Conservation (phyloP, 2,329 filamentous ascomycete genomes). For the Ceratocystis eucalypticola region DNA sequence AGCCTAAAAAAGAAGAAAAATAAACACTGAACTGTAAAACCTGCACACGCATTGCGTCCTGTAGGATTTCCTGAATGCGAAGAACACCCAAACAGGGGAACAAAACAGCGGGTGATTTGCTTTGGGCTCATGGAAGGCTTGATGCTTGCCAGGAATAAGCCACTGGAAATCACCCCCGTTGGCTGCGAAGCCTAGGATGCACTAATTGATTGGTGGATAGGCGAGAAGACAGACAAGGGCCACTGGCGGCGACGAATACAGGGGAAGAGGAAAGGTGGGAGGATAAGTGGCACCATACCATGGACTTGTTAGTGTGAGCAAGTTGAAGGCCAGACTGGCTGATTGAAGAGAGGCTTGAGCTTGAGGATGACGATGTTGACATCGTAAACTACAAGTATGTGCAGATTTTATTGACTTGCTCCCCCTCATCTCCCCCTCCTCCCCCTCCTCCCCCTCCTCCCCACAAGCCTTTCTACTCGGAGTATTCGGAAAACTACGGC, state of each 20-base stretch:
- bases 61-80: neutral
- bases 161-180: neutral
- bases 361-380: neutral
- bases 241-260: neutral
- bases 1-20: neutral
- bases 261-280: neutral
- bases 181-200: neutral
- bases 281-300: neutral
- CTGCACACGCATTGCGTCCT: neutral
- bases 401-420: neutral
- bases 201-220: neutral
- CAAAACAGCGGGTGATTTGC: slow-evolving; percentile 1
- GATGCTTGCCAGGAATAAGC: neutral
- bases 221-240: neutral
- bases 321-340: neutral
- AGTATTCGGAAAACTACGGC: neutral
- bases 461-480: neutral
- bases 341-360: neutral
- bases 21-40: neutral
- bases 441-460: neutral
- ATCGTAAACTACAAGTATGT: neutral
- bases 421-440: neutral
- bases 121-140: neutral
- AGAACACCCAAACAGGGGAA: neutral
- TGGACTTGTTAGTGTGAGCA: neutral